phyloP scores from a whole-genome alignment of 2,329 filamentous ascomycete species.

The Lasiodiplodia gonubiensis region DNA sequence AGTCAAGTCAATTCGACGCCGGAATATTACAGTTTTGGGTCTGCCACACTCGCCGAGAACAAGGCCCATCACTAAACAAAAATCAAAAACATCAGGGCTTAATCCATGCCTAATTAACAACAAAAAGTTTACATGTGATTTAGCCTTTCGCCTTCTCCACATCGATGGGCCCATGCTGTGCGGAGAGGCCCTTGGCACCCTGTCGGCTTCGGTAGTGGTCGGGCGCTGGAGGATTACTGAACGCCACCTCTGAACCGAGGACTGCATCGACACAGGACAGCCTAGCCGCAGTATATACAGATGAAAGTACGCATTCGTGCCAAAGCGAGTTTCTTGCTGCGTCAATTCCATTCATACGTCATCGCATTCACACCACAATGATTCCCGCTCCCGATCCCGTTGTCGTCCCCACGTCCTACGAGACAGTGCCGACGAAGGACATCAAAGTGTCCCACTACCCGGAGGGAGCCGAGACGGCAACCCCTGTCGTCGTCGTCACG shows the following conservation, averaged over 20 bases:
- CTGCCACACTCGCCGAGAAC: too few relatives aligned
- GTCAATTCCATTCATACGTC: too few relatives aligned
- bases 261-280: background rate
- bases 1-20: too few relatives aligned
- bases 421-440: slow-evolving; percentile 49
- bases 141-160: background rate
- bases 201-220: background rate
- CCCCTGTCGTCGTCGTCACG: slow-evolving; percentile 19
- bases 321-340: background rate
- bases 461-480: slow-evolving; percentile 40
- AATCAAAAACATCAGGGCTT: too few relatives aligned
- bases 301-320: background rate
- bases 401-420: slow-evolving; percentile 47
- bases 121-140: background rate
- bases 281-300: background rate
- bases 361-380: background rate
- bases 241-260: background rate
- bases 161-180: background rate
- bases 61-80: too few relatives aligned
- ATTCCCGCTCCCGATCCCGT: slow-evolving; percentile 11
- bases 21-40: too few relatives aligned
- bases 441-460: slow-evolving; percentile 60
- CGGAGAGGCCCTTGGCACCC: background rate
- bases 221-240: background rate
- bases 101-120: background rate